These are phyloP conservation scores for Nothophytophthora sp. DNA, from an alignment of 352 stramenopile species.

Conservation along the genomic window DNA sequence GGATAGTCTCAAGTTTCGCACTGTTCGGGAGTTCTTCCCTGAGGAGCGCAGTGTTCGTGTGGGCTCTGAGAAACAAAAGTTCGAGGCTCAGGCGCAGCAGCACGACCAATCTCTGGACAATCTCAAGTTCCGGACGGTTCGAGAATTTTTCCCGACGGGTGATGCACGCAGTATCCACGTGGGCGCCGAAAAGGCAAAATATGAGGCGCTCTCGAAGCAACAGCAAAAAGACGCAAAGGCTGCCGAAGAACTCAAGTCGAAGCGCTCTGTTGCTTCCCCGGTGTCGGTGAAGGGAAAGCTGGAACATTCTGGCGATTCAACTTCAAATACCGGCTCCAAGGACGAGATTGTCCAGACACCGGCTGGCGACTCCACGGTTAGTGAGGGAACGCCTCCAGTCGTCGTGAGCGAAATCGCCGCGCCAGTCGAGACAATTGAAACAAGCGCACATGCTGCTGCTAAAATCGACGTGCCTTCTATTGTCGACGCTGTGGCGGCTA, in stretches of 20 bases:
- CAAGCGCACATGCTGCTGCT: too few relatives aligned
- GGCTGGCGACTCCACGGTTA: too few relatives aligned
- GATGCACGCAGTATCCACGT: constrained; percentile 36
- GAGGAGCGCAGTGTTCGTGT: constrained; percentile 37
- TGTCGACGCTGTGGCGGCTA: too few relatives aligned
- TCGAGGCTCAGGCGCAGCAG: constrained; percentile 42
- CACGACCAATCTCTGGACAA: constrained; percentile 51
- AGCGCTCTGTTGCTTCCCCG: constrained; percentile 4
- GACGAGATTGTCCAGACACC: too few relatives aligned
- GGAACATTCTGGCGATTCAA: neutral
- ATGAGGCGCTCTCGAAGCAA: constrained; percentile 31
- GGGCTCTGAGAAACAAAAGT: constrained; percentile 39
- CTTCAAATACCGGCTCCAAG: too few relatives aligned
- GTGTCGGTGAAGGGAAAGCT: neutral
- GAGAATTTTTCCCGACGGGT: constrained; percentile 48
- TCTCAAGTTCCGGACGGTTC: constrained; percentile 57
- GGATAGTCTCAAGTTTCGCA: constrained; percentile 56
- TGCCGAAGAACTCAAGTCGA: constrained; percentile 16
- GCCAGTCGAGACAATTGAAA: too few relatives aligned
- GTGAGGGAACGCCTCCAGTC: too few relatives aligned
- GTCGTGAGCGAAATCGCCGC: too few relatives aligned
- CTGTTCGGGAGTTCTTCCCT: constrained; percentile 57
- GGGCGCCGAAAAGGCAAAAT: constrained; percentile 41
- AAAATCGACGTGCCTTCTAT: too few relatives aligned
- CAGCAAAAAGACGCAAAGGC: constrained; percentile 20